Percentiles rank a stretch among this genome's conserved stretches.
These are phyloP conservation scores for Apiospora phragmitis DNA, from an alignment of 2,329 filamentous ascomycete species.

Conservation along the genomic window DNA sequence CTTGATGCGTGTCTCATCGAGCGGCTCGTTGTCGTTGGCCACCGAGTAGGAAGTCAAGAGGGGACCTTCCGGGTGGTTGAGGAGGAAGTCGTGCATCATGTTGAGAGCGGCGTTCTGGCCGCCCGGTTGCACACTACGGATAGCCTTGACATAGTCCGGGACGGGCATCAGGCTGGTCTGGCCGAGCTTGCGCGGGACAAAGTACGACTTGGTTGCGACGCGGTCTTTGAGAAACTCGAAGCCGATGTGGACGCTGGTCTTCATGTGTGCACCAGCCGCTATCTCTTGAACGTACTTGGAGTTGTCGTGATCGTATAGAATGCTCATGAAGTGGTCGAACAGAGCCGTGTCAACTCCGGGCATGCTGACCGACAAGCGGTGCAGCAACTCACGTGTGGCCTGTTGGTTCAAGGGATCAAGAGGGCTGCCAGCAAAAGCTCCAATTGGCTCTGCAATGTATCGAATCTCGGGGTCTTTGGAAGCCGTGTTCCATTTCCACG, in stretches of 20 bases:
- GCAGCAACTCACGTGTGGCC: conserved; percentile 14
- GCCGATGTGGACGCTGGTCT: conserved; percentile 14
- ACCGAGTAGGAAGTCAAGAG: neutral
- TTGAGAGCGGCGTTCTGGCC: neutral
- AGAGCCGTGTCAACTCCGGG: conserved; percentile 19
- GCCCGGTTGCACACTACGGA: neutral
- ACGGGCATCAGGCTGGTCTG: neutral
- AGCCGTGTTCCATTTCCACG: conserved; percentile 19
- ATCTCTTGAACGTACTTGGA: conserved; percentile 14
- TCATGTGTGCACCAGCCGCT: conserved; percentile 7
- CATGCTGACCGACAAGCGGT: conserved; percentile 12
- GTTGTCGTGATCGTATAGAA: conserved; percentile 17
- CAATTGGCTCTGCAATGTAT: conserved; percentile 21
- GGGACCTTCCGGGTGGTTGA: neutral
- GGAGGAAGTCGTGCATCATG: neutral
- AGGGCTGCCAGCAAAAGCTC: conserved; percentile 16
- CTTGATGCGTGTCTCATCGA: conserved; percentile 19
- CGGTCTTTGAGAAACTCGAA: no score
- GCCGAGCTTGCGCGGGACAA: conserved; percentile 17
- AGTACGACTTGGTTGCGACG: conserved; percentile 27
- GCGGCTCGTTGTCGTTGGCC: conserved; percentile 14
- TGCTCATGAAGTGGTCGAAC: conserved; percentile 18
- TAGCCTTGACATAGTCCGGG: conserved; percentile 11
- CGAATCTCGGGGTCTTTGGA: conserved; percentile 14
- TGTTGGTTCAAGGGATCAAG: conserved; percentile 25